Evolutionary conservation across 2,329 filamentous ascomycete species (phyloP), one percentile per base, ranked within the genome.

Genomic region (Dothideomycetes sp.): DNA sequence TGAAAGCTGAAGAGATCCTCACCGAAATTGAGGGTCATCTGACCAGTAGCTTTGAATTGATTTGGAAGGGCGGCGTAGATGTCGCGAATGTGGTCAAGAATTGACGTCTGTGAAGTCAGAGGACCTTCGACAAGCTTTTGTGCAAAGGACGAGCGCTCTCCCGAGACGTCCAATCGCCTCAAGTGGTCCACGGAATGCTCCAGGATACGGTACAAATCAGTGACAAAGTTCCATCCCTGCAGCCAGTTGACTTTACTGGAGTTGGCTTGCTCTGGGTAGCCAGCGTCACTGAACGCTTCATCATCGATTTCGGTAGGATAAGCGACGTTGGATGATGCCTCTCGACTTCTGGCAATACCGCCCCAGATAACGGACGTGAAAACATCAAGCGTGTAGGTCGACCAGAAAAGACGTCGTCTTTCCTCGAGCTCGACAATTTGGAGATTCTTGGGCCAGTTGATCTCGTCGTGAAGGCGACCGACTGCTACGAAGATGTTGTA

Each of bases 141-240:
- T 4, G 36, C 17, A 4, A 32, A 36, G 9, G 34, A 34, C 11
- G 34, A 36, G 3, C 34, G 34, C 40, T 10, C 37, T 42, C 54
- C 51, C 12, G 45, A 34, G 53, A 48, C 50, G 11, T 43, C 48
- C 31, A 9, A 15, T 17, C 34, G 24, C 8, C 33, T 32, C 7
- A 40, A 32, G 16, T 27, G 33, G 12, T 41, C 34, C 3, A 32
- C 37, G 4, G 41, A 24, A 45, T 75, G 68, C 47, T 75, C 71
- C 11, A 75, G 53, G 8, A 73, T 60, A 4, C 69, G 64, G 48
- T 73, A 75, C 0, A 75, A 53, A 46, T 73, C 69, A 1, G 68
- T 72, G n/a, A 65, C 70, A 41, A 72, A 72, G 51, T 74, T 75
- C 68, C 69, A 73, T 12, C 71, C 71, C 31, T 61, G 60, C 7